Evolutionary conservation across 176 grass and related monocot species (phyloP).

Genomic region (Eleusine indica): DNA sequence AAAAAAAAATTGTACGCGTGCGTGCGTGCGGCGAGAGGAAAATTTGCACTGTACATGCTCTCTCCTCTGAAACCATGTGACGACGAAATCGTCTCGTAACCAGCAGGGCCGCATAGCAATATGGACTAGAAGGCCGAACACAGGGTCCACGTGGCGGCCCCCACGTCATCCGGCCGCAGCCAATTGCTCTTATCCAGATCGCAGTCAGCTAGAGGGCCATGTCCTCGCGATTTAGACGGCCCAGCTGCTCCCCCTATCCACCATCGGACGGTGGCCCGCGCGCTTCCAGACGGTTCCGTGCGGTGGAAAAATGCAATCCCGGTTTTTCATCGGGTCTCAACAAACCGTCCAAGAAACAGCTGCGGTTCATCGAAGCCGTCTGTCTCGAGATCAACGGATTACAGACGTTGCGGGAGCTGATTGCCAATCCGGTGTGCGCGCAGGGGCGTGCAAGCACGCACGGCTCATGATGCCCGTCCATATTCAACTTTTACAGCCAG

Average conservation of each 20-base stretch:
- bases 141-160: neutral
- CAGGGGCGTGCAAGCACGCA: neutral
- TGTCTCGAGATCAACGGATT: conserved; percentile 9
- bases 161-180: conserved; percentile 38
- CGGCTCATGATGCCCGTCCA: conserved; percentile 11
- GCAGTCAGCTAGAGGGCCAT: neutral
- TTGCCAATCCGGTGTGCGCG: conserved; percentile 23
- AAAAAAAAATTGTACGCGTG: neutral
- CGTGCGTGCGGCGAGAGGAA: neutral
- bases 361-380: neutral
- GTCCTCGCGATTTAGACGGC: conserved; percentile 28
- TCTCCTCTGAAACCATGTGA: neutral
- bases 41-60: neutral
- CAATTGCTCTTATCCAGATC: conserved; percentile 63
- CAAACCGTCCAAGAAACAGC: neutral
- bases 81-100: neutral
- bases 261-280: conserved; percentile 18
- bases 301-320: neutral
- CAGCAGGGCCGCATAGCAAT: neutral
- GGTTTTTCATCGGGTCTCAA: neutral
- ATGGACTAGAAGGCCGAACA: neutral
- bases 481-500: neutral
- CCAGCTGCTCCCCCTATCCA: neutral
- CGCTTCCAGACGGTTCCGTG: conserved; percentile 33
- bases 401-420: neutral